Conservation (phyloP, 2,329 filamentous ascomycete species). For the Allantophomopsis lycopodina region DNA sequence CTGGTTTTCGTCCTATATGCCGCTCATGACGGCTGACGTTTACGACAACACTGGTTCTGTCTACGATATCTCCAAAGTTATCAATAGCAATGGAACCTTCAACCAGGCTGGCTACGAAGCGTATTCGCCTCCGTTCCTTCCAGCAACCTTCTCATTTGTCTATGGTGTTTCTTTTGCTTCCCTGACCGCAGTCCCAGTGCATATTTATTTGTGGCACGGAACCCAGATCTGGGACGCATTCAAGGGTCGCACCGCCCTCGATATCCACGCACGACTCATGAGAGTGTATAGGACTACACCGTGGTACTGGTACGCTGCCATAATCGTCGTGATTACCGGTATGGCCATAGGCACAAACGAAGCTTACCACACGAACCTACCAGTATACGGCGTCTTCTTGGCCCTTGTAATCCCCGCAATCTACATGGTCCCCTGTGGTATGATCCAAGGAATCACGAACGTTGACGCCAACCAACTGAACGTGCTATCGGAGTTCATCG, state of each 20-base stretch:
- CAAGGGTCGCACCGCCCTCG: constrained; percentile 19
- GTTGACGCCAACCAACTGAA: constrained; percentile 33
- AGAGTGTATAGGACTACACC: constrained; percentile 23
- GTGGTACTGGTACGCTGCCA: constrained; percentile 28
- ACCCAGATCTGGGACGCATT: constrained; percentile 20
- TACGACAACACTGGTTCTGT: constrained; percentile 55
- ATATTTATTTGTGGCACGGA: constrained; percentile 12
- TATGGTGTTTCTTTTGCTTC: constrained; percentile 62
- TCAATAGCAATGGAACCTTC: constrained; percentile 46
- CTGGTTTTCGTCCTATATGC: constrained; percentile 51
- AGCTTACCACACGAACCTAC: constrained; percentile 19
- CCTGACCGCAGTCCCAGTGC: constrained; percentile 41
- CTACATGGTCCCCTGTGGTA: constrained; percentile 20
- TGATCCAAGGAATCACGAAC: constrained; percentile 29
- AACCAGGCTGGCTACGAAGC: constrained; percentile 47
- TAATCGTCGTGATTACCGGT: constrained; percentile 17
- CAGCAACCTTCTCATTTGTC: constrained; percentile 54
- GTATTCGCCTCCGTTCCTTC: constrained; percentile 57
- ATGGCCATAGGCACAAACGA: constrained; percentile 17
- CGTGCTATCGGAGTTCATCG: constrained; percentile 31
- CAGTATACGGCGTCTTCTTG: constrained; percentile 16
- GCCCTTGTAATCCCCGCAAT: constrained; percentile 16
- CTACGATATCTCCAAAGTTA: constrained; percentile 51
- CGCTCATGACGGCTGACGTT: constrained; percentile 55
- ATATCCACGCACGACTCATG: constrained; percentile 29